Evolutionary conservation across 2,329 filamentous ascomycete genomes (phyloP), one percentile per base, ranked within the genome.

Genomic region (Colletotrichum australisinense): DNA sequence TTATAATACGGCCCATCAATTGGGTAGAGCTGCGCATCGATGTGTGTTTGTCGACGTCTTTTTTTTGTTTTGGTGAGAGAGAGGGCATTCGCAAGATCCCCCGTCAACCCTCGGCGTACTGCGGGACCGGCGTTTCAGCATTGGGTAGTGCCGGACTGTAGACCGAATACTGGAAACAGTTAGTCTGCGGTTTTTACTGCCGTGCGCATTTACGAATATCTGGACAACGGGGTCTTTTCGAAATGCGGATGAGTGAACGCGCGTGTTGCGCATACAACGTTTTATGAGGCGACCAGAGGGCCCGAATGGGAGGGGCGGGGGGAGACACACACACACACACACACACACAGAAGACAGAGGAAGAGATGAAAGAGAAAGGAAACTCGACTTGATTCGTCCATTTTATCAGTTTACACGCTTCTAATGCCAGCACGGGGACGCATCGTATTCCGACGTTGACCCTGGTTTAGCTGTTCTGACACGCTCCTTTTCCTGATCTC

Each of bases 381-480:
- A 28, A 57, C 35, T 49, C 56, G 49, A 73, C 49, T 62, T 69
- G 55, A 32, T 58, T 46, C 55, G 53, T 53, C 59, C 59, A 26
- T 57, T 67, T 72, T 72, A 67, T 65, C 57, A 42, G 49, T 53
- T 72, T 74, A 74, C 63, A 74, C 58, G 63, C 56, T 73, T 74
- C 58, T 74, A 74, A 74, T 74, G 62, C 67, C 72, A 74, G 72
- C 68, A 74, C 68, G 59, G 72, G 68, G 68, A 72, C 68, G n/a
- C n/a, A n/a, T n/a, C n/a, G n/a, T n/a, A n/a, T n/a, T n/a, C n/a
- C n/a, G n/a, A n/a, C n/a, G n/a, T n/a, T n/a, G 68, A 72, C 68
- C 69, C 72, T 63, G 67, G 12, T 74, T 49, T 74, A n/a, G n/a
- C 72, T 68, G 72, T 72, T 74, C 69, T 74, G 57, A 73, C 32